Evolutionary conservation across 257 asterid species (phyloP), one percentile per base, ranked within the genome.

Genomic region (Coffea canephora): DNA sequence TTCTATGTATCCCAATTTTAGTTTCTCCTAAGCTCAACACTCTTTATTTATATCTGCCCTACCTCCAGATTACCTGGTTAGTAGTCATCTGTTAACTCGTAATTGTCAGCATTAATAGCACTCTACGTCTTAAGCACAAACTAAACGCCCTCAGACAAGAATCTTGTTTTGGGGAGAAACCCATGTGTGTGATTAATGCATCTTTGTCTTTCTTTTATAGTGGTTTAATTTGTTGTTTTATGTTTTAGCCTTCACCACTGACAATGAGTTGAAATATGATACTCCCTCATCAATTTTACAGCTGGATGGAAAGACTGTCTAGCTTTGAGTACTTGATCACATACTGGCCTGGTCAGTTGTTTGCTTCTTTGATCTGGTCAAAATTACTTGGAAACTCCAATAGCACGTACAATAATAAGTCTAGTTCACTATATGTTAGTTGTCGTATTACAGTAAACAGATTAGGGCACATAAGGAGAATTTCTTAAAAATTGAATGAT

Each of bases 281-380:
- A 25, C 43, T 15, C 7, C 45, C 39, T 73, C 59, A 3, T 23
- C 59, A 9, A 61, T 41, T 75, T 75, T 61, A 59, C 78, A 15
- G 78, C 78, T 75, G 69, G 25, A 75, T 50, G 48, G 77, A 14
- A 71, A 73, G 31, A 73, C 15, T 73, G 64, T 5, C 39, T 5
- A 27, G 46, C n/a, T 16, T 49, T 15, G 27, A 27, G 74, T 70
- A 45, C 57, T 71, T 45, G 45, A 46, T 25, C 61, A 71, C 12
- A 36, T 54, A n/a, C 52, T 39, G 43, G 43, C 43, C 43, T 27
- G 19, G 3, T 6, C 7, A 16, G 21, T 11, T 36, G 8, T 18
- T 27, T 55, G 62, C 59, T 78, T 34, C 46, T 65, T 75, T 65
- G 71, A 12, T 3, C 65, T 31, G 43, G 64, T 76, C 46, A 8